Evolutionary conservation across 352 stramenopile species (phyloP).

Genomic region (Phytopythium oedochilum): DNA sequence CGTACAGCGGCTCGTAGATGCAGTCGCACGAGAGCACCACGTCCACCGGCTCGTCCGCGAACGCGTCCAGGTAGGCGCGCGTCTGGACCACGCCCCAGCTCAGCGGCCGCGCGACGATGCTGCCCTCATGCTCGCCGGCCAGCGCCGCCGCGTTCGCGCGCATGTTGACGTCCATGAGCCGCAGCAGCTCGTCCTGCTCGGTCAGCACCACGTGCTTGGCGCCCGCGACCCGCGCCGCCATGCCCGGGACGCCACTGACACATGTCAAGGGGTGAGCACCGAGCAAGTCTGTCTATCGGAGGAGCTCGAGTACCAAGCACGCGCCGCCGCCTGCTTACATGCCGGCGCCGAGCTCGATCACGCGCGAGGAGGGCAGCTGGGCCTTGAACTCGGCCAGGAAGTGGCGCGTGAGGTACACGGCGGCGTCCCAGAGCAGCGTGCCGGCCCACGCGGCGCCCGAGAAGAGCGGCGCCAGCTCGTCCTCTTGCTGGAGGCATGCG

Average conservation of each 20-base stretch:
- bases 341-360: slow-evolving; percentile 82
- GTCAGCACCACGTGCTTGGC: slow-evolving; percentile 85
- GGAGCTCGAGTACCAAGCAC: too few relatives aligned
- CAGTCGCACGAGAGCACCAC: slow-evolving; percentile 94
- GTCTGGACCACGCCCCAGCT: slow-evolving; percentile 84
- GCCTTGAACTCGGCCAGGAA: slow-evolving; percentile 45
- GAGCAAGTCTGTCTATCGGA: too few relatives aligned
- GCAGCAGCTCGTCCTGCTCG: slow-evolving; percentile 87
- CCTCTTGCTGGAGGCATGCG: slow-evolving; percentile 54
- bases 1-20: slow-evolving; percentile 94
- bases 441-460: slow-evolving; percentile 91
- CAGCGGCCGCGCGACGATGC: slow-evolving; percentile 49
- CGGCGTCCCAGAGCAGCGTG: slow-evolving; percentile 88
- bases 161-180: slow-evolving; percentile 80
- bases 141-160: slow-evolving; percentile 38
- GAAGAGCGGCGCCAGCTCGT: slow-evolving; percentile 92
- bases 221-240: slow-evolving; percentile 85
- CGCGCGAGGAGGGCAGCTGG: slow-evolving; percentile 26
- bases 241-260: slow-evolving; percentile 86
- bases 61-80: slow-evolving; percentile 45
- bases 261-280: too few relatives aligned
- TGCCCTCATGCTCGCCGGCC: slow-evolving; percentile 15
- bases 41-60: slow-evolving; percentile 67
- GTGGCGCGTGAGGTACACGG: slow-evolving; percentile 53
- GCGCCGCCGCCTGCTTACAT: too few relatives aligned